A percentile compares a stretch with the other conserved stretches of the same genome.
Evolutionary conservation across 2,329 filamentous ascomycete genomes (phyloP).

Genomic region (Fusarium sterilihyphosum): DNA sequence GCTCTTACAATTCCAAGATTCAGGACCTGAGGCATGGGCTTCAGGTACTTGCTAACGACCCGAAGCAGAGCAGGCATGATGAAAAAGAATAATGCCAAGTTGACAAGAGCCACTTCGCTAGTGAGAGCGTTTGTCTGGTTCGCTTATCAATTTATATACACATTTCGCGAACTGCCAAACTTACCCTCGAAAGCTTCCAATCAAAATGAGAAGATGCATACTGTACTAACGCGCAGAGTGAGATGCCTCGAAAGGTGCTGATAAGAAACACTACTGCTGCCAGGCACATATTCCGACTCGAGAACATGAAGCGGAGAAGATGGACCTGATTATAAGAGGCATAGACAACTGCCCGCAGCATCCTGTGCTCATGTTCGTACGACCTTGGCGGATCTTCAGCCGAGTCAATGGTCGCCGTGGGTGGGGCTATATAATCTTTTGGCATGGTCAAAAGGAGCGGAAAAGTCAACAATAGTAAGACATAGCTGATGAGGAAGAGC

Average conservation of each 20-base stretch:
- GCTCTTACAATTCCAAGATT: neutral
- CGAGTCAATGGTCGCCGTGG: accelerated
- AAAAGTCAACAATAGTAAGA: neutral
- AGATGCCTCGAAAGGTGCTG: neutral
- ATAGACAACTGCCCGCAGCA: no score
- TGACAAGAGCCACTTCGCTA: neutral
- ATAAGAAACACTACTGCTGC: neutral
- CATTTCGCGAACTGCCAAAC: neutral
- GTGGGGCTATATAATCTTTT: no score
- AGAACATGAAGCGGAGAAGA: neutral
- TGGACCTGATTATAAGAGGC: neutral
- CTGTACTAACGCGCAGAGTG: neutral
- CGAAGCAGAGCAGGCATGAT: neutral
- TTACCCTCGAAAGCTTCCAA: neutral
- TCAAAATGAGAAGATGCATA: no score
- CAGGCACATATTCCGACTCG: neutral
- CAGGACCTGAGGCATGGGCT: neutral
- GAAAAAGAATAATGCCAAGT: neutral
- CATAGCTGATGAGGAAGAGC: neutral
- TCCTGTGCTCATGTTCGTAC: accelerated
- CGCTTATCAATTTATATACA: neutral
- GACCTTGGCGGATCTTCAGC: neutral
- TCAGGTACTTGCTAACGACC: neutral
- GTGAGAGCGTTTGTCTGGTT: neutral
- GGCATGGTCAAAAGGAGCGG: neutral